Base-by-base conservation (phyloP, 2,329 filamentous ascomycete genomes). In the Lanzia echinophila region DNA sequence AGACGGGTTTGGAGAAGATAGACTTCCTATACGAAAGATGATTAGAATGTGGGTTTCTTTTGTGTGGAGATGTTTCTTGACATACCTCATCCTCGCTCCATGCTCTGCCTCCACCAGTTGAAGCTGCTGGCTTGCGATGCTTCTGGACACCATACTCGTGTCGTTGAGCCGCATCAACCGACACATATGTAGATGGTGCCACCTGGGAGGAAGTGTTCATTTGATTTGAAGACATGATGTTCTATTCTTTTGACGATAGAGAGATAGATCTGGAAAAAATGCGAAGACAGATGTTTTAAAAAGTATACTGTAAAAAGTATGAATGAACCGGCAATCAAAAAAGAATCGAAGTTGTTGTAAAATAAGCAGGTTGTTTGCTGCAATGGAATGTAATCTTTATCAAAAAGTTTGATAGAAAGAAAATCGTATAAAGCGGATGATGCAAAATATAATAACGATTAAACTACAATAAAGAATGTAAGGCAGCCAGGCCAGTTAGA, bases 61-160 rank as follows among this genome's bases (percentile, higher is more conserved):
- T n/a, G 3, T 50, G 22, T 12, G 6, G 20, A 15, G 5, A 6
- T 24, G 7, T 5, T 31, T 28, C 20, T 31, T 11, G 11, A 56
- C 57, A 42, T 76, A 90, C 87, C 83, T 91, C 88, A 70, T 90
- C 87, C 69, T 91, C 88, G 59, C 87, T 90, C 88, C 88, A 92
- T 54, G 87, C 87, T 69, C 88, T 79, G 63, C 87, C 87, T 62
- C 87, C 86, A 60, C 87, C 86, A 48, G 85, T 87, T 56, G 86
- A 83, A 20, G 82, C 79, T 58, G 82, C 79, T 58, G 79, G 72
- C 73, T 87, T 88, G 58, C 84, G 79, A 67, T 77, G 81, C 72
- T 88, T 87, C 56, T 75, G 73, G 66, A 84, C 73, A 52, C 81
- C 76, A 63, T 79, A 81, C 19, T 81, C 79, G 58, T 82, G 79